Base-by-base conservation (phyloP, 768 basidiomycete species). In the Arthromyces matolae region DNA sequence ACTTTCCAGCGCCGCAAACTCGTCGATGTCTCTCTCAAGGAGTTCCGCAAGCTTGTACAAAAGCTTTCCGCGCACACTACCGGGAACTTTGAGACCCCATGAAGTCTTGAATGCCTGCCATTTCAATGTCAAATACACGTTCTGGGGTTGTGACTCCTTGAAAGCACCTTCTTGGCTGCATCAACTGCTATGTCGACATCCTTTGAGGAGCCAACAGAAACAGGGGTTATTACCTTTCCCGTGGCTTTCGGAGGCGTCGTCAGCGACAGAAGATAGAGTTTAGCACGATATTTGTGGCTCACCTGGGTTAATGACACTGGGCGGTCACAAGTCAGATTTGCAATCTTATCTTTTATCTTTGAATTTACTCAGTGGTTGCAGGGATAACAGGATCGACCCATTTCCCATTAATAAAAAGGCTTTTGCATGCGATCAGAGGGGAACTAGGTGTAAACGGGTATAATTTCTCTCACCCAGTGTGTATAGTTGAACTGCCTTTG, bases 171-270 rank as follows among this genome's bases (percentile, higher is more conserved):
- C 49, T 76, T 76, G 0, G 83, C 84, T 33, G 71, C 78, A 2
- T 67, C 60, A 52, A 87, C 85, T 2, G 84, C 86, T 31, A 60
- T 58, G 61, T 90, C 81, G 47, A 89, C 77, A 57, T 89, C 89
- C 55, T 77, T 76, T 9, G 68, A 31, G 13, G 77, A 78, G 25
- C 73, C 83, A 57, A 76, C 80, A 3, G 76, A 63, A 52, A 86
- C 63, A 16, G 70, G 42, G 5, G 77, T 75, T 58, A 80, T 70
- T 18, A 75, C 53, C 60, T 85, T 75, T 33, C 84, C 89, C 13
- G 64, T 88, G 0, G 81, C 73, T 83, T 27, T 44, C 10, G 18
- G 27, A 20, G 14, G 5, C 16, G 10, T 18, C 29, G 29, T 23
- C 28, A 39, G 19, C 54, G 34, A 64, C 64, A 55, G 6, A 9